A percentile compares a stretch with the other conserved stretches of the same genome.
phyloP scores from a whole-genome alignment of 2,329 filamentous ascomycete species.

The Sclerotinia sclerotiorum region DNA sequence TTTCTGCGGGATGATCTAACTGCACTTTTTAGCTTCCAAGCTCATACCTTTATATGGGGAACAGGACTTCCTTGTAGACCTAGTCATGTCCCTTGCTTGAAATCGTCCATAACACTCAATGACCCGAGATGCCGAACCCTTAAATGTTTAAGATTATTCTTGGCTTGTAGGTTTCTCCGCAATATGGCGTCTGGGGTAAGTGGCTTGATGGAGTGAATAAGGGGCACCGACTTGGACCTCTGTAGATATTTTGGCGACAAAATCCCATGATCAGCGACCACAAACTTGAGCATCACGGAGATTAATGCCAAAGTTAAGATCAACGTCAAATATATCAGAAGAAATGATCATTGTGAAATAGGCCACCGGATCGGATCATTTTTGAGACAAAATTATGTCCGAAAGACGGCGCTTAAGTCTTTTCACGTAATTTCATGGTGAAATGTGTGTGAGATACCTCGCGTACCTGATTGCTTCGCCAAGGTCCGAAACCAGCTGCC shows the following conservation, averaged over 20 bases:
- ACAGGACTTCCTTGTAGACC: no score
- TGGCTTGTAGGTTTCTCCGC: neutral
- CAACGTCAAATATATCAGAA: neutral
- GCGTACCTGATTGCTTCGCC: constrained; percentile 8
- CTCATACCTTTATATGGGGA: constrained; percentile 8
- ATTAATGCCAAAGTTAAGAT: constrained; percentile 5
- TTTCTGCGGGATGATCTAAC: neutral
- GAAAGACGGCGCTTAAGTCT: neutral
- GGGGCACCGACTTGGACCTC: neutral
- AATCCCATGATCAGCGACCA: constrained; percentile 11
- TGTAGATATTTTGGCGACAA: neutral
- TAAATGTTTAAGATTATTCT: neutral
- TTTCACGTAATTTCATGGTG: neutral
- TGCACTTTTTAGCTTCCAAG: neutral
- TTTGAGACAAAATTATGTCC: neutral
- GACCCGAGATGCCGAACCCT: constrained; percentile 11
- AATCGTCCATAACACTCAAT: constrained; percentile 7
- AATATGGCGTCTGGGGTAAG: constrained; percentile 14
- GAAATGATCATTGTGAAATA: neutral
- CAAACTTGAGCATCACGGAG: neutral
- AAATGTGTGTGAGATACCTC: neutral
- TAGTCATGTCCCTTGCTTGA: neutral
- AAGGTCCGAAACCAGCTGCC: constrained; percentile 1
- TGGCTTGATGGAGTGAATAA: constrained; percentile 2
- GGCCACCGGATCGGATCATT: constrained; percentile 23